Percentiles rank a stretch among this genome's conserved stretches.
Evolutionary conservation across 2,329 filamentous ascomycete species (phyloP).

Genomic region (Exophiala aquamarina): DNA sequence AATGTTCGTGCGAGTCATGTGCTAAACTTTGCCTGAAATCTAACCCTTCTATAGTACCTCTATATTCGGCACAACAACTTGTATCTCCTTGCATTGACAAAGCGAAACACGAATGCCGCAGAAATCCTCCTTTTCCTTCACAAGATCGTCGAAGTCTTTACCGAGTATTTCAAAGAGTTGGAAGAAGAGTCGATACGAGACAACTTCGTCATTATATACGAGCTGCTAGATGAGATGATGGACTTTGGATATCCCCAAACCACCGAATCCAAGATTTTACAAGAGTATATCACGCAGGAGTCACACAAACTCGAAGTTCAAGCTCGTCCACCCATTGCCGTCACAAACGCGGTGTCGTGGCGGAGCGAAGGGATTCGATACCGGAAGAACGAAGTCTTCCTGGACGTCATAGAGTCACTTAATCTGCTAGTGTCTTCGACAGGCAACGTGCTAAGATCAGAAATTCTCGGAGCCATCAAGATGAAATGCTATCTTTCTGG

Average conservation of each 20-base stretch:
- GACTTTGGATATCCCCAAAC: conserved; percentile 99
- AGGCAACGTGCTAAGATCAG: conserved; percentile 91
- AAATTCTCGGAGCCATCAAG: conserved; percentile 96
- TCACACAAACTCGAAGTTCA: conserved; percentile 98
- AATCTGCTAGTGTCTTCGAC: conserved; percentile 93
- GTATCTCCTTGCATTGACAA: conserved; percentile 94
- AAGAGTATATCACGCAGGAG: conserved; percentile 99
- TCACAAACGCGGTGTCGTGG: conserved; percentile 98
- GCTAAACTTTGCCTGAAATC: not conserved
- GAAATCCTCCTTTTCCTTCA: conserved; percentile 98
- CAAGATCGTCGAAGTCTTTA: conserved; percentile 98
- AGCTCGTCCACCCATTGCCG: conserved; percentile 91
- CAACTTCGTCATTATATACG: conserved; percentile 99
- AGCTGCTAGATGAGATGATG: conserved; percentile 99
- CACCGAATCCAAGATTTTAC: conserved; percentile 95
- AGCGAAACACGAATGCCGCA: conserved; percentile 97
- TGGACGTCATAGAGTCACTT: conserved; percentile 94
- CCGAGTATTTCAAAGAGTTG: conserved; percentile 98
- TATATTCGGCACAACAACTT: conserved; percentile 99
- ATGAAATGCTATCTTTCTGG: conserved; percentile 99
- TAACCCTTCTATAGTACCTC: conserved; percentile 67
- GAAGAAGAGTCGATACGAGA: conserved; percentile 98
- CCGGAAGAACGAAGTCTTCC: conserved; percentile 98
- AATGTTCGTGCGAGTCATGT: conserved; percentile 64
- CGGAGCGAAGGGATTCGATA: conserved; percentile 96